These are phyloP conservation scores for Quercus dentata DNA, from an alignment of 306 rosid species.

Conservation along the genomic window DNA sequence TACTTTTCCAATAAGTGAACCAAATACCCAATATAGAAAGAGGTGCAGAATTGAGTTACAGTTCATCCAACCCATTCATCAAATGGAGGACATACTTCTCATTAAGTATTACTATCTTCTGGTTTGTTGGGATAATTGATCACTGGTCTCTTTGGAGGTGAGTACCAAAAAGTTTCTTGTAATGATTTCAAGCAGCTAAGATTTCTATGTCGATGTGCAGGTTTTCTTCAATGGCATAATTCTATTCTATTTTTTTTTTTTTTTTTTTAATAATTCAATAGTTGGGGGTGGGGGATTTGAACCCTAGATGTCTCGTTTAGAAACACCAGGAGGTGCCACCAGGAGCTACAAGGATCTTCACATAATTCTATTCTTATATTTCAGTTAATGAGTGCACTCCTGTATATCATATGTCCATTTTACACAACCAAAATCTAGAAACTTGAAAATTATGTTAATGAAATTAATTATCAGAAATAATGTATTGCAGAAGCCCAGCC, in stretches of 20 bases:
- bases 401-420: not conserved
- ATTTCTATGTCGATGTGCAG: not conserved
- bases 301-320: too few relatives aligned
- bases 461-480: too few relatives aligned
- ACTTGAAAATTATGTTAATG: not conserved
- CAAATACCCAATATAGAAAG: not conserved
- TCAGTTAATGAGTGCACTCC: too few relatives aligned
- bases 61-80: not conserved
- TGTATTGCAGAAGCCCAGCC: not conserved
- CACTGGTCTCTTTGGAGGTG: not conserved
- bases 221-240: not conserved
- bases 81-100: not conserved
- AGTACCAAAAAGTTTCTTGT: not conserved
- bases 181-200: not conserved
- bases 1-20: not conserved
- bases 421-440: not conserved
- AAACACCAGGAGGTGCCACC: too few relatives aligned
- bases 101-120: not conserved
- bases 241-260: too few relatives aligned
- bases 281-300: too few relatives aligned
- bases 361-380: too few relatives aligned
- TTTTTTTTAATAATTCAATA: too few relatives aligned
- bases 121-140: not conserved
- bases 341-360: too few relatives aligned
- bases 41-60: not conserved